These are phyloP conservation scores for Puccinia coronata DNA, from an alignment of 1,284 basidiomycete species.

Conservation along the genomic window DNA sequence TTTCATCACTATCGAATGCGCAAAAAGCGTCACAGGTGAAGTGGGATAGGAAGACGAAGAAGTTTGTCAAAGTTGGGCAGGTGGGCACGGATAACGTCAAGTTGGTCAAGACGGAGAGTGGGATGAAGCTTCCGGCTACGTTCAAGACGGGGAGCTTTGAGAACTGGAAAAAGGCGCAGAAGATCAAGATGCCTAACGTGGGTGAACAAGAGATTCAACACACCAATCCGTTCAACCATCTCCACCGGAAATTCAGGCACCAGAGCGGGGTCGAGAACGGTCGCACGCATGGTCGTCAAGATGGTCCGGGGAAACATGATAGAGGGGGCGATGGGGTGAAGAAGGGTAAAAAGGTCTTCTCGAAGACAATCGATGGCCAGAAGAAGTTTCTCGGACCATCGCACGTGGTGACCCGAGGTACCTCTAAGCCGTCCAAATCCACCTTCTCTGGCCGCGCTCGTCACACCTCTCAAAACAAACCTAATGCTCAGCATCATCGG, in stretches of 20 bases:
- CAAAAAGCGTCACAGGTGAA: conserved; percentile 69
- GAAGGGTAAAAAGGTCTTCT: conserved; percentile 67
- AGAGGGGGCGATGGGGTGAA: conserved; percentile 65
- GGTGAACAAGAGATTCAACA: conserved; percentile 70
- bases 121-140: conserved; percentile 84
- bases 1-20: conserved; percentile 63
- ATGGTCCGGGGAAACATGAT: conserved; percentile 62
- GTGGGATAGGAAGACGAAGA: conserved; percentile 98
- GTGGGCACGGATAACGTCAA: conserved; percentile 90
- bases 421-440: conserved; percentile 51
- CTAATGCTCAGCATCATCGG: conserved; percentile 51
- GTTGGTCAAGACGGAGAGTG: conserved; percentile 88
- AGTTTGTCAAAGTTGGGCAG: conserved; percentile 82
- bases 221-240: conserved; percentile 31
- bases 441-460: conserved; percentile 28
- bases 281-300: conserved; percentile 66
- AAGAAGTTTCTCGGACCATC: conserved; percentile 45
- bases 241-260: conserved; percentile 44
- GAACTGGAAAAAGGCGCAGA: conserved; percentile 84
- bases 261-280: conserved; percentile 41
- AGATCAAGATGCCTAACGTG: conserved; percentile 71
- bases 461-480: conserved; percentile 45
- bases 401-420: conserved; percentile 49
- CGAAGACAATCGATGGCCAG: conserved; percentile 55
- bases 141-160: conserved; percentile 92